Conservation (phyloP, 306 rosid species). For the Senna tora region DNA sequence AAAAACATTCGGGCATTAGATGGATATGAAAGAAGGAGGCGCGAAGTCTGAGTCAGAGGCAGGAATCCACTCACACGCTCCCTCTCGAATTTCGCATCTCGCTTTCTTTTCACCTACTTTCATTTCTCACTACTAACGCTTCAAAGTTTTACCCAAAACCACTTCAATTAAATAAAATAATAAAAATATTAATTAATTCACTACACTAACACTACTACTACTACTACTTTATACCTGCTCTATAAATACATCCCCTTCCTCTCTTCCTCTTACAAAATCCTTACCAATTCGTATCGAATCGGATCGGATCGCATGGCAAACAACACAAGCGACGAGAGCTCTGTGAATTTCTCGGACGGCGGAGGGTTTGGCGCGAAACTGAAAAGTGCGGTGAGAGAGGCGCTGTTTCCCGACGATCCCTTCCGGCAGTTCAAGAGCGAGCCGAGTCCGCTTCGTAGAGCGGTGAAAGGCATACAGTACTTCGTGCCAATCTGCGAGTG, state of each 20-base stretch:
- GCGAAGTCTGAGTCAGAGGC: neutral
- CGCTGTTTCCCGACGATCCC: slow-evolving; percentile 76
- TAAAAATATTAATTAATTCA: no score
- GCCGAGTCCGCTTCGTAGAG: neutral
- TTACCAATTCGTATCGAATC: no score
- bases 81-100: slow-evolving; percentile 9
- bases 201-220: no score
- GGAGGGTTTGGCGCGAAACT: slow-evolving; percentile 45
- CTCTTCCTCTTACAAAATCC: no score
- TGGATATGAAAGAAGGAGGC: neutral
- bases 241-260: no score
- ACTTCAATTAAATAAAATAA: no score
- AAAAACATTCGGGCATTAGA: neutral
- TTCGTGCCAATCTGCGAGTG: slow-evolving; percentile 72
- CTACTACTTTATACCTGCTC: no score
- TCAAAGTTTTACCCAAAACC: no score
- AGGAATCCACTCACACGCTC: neutral
- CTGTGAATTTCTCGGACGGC: slow-evolving; percentile 54
- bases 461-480: slow-evolving; percentile 51
- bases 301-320: no score
- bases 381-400: slow-evolving; percentile 57
- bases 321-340: neutral
- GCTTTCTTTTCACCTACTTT: no score
- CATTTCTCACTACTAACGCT: no score
- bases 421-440: slow-evolving; percentile 52